These are phyloP conservation scores for Trichoderma sp. DNA, from an alignment of 2,329 filamentous ascomycete genomes.

Conservation along the genomic window DNA sequence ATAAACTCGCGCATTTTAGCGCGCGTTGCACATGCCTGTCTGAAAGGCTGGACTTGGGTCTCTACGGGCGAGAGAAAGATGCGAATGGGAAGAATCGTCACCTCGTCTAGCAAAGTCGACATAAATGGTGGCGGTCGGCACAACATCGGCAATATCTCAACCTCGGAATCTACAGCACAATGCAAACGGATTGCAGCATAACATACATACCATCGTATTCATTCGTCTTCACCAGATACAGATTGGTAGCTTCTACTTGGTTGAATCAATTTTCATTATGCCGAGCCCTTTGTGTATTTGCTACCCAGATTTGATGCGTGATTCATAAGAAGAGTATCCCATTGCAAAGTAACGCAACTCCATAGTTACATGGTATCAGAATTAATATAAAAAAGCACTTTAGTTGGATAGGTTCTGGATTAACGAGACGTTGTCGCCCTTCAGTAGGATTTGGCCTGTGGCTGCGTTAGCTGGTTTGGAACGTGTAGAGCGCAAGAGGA, in stretches of 20 bases:
- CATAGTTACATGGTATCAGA: not conserved
- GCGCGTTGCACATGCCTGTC: conserved; percentile 31
- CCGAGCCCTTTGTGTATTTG: conserved; percentile 14
- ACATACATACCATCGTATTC: not conserved
- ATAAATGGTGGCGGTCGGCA: conserved; percentile 1
- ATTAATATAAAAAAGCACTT: conserved; percentile 14
- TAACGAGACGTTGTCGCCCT: conserved; percentile 83
- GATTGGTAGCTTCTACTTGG: not conserved
- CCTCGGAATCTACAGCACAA: not conserved
- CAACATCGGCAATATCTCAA: conserved; percentile 7
- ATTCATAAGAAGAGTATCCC: conserved; percentile 11
- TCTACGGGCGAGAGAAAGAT: not conserved
- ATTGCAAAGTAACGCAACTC: conserved; percentile 8
- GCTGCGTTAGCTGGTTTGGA: conserved; percentile 28
- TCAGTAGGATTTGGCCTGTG: conserved; percentile 77
- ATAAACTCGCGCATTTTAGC: conserved; percentile 86
- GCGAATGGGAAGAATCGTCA: not conserved
- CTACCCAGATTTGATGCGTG: conserved; percentile 13
- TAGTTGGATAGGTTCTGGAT: conserved; percentile 57
- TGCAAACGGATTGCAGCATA: not conserved
- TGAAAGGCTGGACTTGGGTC: not conserved
- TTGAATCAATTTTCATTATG: conserved; percentile 8
- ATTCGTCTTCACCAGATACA: not conserved
- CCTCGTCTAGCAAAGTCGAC: not conserved
- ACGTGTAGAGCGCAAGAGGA: not conserved